Percentiles rank a stretch among this genome's conserved stretches.
phyloP scores from a whole-genome alignment of 306 rosid genomes.

The Dicorynia guianensis region DNA sequence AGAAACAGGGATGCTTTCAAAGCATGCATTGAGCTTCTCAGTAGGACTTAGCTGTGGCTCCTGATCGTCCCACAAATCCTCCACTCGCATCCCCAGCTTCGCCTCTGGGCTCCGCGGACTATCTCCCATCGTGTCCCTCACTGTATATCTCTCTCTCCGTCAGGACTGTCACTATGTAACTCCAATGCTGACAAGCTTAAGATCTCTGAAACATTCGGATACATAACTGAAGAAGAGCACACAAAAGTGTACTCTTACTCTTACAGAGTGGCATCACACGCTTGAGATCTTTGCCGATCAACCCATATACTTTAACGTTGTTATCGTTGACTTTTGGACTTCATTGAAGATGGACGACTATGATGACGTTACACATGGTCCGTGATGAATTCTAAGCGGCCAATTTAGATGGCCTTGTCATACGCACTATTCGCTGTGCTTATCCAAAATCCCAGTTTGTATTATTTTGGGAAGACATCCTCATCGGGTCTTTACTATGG shows the following conservation, averaged over 20 bases:
- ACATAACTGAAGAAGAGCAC: constrained; percentile 19
- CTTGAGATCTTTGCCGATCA: constrained; percentile 37
- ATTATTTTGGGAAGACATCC: background rate
- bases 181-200: constrained; percentile 37
- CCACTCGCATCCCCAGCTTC: constrained; percentile 83
- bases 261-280: background rate
- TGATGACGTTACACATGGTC: background rate
- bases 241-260: background rate
- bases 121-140: constrained; percentile 43
- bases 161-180: constrained; percentile 17
- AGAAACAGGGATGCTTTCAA: constrained; percentile 88
- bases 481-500: constrained; percentile 51
- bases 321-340: background rate
- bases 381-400: constrained; percentile 4
- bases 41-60: constrained; percentile 79
- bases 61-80: constrained; percentile 84
- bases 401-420: constrained; percentile 8
- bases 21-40: constrained; percentile 92
- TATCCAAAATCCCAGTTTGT: constrained; percentile 51
- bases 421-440: constrained; percentile 13
- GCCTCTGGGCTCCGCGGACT: constrained; percentile 94
- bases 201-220: background rate
- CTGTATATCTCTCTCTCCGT: constrained; percentile 30
- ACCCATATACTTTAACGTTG: background rate
- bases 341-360: constrained; percentile 34